These are phyloP conservation scores for Clonostachys rosea DNA, from an alignment of 2,329 filamentous ascomycete species.

Conservation along the genomic window DNA sequence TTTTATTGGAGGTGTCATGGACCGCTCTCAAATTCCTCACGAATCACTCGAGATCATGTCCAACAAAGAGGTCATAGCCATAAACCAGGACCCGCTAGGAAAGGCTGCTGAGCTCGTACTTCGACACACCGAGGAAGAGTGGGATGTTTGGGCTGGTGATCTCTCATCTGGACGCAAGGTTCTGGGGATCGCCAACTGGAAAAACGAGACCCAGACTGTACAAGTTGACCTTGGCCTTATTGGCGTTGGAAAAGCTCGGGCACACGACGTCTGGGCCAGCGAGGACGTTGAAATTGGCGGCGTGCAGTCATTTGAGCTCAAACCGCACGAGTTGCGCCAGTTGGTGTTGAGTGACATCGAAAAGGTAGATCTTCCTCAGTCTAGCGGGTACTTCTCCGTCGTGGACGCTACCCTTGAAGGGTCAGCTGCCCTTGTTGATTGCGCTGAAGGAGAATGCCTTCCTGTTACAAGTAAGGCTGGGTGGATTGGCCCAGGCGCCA, in stretches of 20 bases:
- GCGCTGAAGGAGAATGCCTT: constrained; percentile 28
- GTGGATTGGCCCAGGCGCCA: constrained; percentile 24
- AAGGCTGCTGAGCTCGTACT: constrained; percentile 44
- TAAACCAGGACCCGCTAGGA: constrained; percentile 52
- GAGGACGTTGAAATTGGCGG: constrained; percentile 24
- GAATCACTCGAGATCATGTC: constrained; percentile 35
- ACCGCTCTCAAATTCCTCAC: constrained; percentile 24
- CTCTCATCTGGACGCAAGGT: constrained; percentile 36
- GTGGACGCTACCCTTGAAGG: constrained; percentile 27
- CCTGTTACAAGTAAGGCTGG: constrained; percentile 37
- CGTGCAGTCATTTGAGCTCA: constrained; percentile 21
- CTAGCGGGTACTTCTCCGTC: constrained; percentile 31
- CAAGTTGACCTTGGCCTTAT: constrained; percentile 31
- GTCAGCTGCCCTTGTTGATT: constrained; percentile 23
- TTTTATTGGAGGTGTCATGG: constrained; percentile 37
- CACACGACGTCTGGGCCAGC: constrained; percentile 32
- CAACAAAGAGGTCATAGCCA: constrained; percentile 49
- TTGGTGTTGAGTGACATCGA: constrained; percentile 28
- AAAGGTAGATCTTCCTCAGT: constrained; percentile 8
- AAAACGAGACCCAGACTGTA: constrained; percentile 32
- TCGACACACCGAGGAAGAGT: constrained; percentile 40
- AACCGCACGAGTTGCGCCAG: constrained; percentile 30
- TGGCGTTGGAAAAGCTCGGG: constrained; percentile 30
- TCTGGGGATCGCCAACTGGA: constrained; percentile 44
- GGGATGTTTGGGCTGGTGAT: constrained; percentile 45